Evolutionary conservation across 208 protist species (phyloP).

Genomic region (Endotrypanum monterogeii): DNA sequence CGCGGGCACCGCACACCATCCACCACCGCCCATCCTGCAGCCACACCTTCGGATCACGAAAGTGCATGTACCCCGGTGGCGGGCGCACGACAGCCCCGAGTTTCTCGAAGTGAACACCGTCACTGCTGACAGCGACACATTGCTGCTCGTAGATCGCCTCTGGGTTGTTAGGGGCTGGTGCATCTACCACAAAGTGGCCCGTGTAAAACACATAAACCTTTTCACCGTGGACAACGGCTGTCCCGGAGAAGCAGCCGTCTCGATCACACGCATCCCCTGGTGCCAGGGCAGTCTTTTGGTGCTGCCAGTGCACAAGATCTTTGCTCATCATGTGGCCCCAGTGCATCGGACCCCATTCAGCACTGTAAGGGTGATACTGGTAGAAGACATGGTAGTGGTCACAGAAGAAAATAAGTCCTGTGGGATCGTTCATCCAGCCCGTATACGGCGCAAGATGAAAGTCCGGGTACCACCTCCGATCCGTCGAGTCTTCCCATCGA

Average conservation of each 20-base stretch:
- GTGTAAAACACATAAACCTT: conserved; percentile 64
- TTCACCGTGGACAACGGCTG: conserved; percentile 33
- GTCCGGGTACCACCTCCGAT: conserved; percentile 43
- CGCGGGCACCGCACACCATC: conserved; percentile 43
- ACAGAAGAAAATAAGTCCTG: conserved; percentile 36
- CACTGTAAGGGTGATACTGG: conserved; percentile 54
- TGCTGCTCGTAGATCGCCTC: conserved; percentile 48
- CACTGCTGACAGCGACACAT: conserved; percentile 53
- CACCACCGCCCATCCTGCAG: conserved; percentile 35
- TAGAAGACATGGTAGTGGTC: conserved; percentile 57
- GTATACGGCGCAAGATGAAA: conserved; percentile 44
- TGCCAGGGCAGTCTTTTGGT: conserved; percentile 36
- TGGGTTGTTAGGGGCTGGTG: conserved; percentile 20
- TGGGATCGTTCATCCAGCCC: conserved; percentile 58
- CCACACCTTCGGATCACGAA: conserved; percentile 51
- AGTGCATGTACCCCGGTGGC: conserved; percentile 39
- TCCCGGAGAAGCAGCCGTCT: conserved; percentile 64
- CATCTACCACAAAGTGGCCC: conserved; percentile 41
- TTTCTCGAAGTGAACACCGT: conserved; percentile 47
- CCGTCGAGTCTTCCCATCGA: conserved; percentile 12
- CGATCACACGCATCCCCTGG: conserved; percentile 49
- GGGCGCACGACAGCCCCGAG: conserved; percentile 27
- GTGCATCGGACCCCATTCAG: conserved; percentile 61
- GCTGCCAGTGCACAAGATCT: conserved; percentile 55
- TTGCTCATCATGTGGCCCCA: conserved; percentile 55